phyloP scores from a whole-genome alignment of 2,329 filamentous ascomycete species.

The Pestalotiopsis sp. region DNA sequence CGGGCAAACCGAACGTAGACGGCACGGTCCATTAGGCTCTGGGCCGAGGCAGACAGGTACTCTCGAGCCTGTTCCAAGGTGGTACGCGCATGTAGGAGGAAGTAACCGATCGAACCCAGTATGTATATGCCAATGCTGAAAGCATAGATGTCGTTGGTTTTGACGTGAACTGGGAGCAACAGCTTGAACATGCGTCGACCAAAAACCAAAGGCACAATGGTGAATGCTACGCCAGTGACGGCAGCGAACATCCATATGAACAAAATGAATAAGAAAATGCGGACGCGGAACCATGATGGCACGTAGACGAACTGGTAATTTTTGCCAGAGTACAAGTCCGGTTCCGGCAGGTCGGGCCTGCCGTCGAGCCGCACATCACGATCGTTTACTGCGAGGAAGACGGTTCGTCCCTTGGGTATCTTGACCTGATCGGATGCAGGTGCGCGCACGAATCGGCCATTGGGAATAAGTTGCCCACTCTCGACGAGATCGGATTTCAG shows the following conservation, averaged over 20 bases:
- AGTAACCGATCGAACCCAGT: constrained; percentile 70
- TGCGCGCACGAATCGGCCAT: constrained; percentile 87
- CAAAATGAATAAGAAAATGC: constrained; percentile 84
- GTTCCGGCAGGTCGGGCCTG: constrained; percentile 55
- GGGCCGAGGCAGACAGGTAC: constrained; percentile 29
- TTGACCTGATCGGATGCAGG: constrained; percentile 94
- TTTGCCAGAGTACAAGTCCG: constrained; percentile 56
- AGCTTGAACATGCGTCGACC: constrained; percentile 78
- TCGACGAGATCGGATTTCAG: constrained; percentile 50
- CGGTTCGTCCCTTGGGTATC: constrained; percentile 79
- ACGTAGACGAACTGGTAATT: constrained; percentile 77
- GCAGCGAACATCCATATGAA: constrained; percentile 94
- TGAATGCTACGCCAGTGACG: constrained; percentile 80
- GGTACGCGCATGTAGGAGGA: constrained; percentile 52
- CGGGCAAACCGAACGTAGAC: constrained; percentile 31
- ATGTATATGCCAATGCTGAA: constrained; percentile 90
- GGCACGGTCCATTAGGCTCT: constrained; percentile 32
- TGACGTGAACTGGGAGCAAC: constrained; percentile 70
- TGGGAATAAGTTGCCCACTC: constrained; percentile 59
- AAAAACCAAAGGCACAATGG: constrained; percentile 83
- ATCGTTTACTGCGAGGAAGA: constrained; percentile 78
- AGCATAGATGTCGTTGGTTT: constrained; percentile 93
- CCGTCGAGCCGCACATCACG: constrained; percentile 68
- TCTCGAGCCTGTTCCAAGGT: constrained; percentile 36
- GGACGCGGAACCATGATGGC: constrained; percentile 79